Conservation (phyloP, 2,329 filamentous ascomycete species). For the Podosphaera aphanis region DNA sequence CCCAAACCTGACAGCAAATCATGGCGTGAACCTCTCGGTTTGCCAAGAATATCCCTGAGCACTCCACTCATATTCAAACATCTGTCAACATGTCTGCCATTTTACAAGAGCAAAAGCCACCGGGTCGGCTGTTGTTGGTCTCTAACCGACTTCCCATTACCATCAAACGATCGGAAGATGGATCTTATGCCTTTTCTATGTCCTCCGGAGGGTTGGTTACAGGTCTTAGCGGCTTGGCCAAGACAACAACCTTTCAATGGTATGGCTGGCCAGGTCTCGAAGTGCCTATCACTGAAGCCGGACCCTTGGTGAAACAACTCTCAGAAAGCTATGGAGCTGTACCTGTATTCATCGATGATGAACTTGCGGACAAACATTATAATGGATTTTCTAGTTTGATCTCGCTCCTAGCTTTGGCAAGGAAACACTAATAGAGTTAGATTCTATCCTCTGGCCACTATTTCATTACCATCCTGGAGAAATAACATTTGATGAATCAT, state of each 20-base stretch:
- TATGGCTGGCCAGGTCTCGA: conserved; percentile 95
- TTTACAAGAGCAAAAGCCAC: conserved; percentile 8
- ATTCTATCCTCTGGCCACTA: conserved; percentile 93
- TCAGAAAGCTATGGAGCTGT: conserved; percentile 75
- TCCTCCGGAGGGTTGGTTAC: conserved; percentile 91
- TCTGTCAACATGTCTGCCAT: conserved; percentile 10
- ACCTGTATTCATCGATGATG: conserved; percentile 80
- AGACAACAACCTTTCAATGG: conserved; percentile 90
- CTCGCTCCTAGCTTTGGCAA: neutral
- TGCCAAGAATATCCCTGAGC: too few relatives aligned
- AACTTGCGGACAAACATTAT: conserved; percentile 85
- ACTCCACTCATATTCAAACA: neutral
- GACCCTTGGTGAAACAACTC: conserved; percentile 49
- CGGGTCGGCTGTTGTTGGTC: conserved; percentile 46
- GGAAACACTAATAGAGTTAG: conserved; percentile 21
- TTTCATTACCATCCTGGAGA: conserved; percentile 98
- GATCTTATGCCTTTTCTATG: conserved; percentile 83
- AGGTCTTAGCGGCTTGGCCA: conserved; percentile 72
- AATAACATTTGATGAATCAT: conserved; percentile 89
- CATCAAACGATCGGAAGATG: conserved; percentile 81
- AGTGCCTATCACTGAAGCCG: conserved; percentile 63
- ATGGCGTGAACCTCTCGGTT: too few relatives aligned
- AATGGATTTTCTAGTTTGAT: conserved; percentile 85
- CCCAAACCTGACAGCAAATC: too few relatives aligned
- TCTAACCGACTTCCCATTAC: conserved; percentile 93